Evolutionary conservation across 1,284 basidiomycete genomes (phyloP), one percentile per base, ranked within the genome.

Genomic region (Ceratobasidium sp.): DNA sequence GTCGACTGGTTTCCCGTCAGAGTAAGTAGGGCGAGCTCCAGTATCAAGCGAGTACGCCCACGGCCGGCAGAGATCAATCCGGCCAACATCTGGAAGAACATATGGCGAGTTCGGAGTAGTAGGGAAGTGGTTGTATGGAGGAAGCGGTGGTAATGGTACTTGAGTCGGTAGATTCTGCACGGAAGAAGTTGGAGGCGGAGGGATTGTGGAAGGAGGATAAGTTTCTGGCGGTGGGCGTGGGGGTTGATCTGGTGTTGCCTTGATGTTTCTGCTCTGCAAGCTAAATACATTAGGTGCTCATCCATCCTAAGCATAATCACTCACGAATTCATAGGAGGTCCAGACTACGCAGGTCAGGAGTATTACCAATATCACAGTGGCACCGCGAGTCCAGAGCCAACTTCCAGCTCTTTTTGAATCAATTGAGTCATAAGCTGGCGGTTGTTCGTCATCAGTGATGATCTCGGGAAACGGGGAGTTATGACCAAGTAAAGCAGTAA

Each of bases 11-110:
- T 2, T 10, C 3, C 18, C 28, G 33, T 42, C 39, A 3, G 40
- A 58, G 18, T 0, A 1, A 0, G 40, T 18, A 10, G 69, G 53
- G 3, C 42, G 33, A 39, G 20, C 69, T 15, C 55, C 53, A 42
- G n/a, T 71, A 23, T 71, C 39, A 2, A 40, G 53, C 20, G 28
- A 44, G 40, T 71, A 71, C 26, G 69, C 69, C 69, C 69, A 71
- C 9, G 55, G n/a, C 33, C 42, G 69, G 40, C 69, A 71, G 9
- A 71, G 40, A 28, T 71, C 69, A 6, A 39, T 46, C 20, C 69
- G 69, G n/a, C 69, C 69, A 2, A 5, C n/a, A 42, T 33, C 42
- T 44, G 69, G 69, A 3, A 56, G 20, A 0, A 71, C 53, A 26
- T 58, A 58, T 6, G 33, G 53, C 15, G 12, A 20, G 18, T 68